Percentiles rank a stretch among this genome's conserved stretches.
phyloP scores from a whole-genome alignment of 2,329 filamentous ascomycete genomes.

The Monosporascus sp. region DNA sequence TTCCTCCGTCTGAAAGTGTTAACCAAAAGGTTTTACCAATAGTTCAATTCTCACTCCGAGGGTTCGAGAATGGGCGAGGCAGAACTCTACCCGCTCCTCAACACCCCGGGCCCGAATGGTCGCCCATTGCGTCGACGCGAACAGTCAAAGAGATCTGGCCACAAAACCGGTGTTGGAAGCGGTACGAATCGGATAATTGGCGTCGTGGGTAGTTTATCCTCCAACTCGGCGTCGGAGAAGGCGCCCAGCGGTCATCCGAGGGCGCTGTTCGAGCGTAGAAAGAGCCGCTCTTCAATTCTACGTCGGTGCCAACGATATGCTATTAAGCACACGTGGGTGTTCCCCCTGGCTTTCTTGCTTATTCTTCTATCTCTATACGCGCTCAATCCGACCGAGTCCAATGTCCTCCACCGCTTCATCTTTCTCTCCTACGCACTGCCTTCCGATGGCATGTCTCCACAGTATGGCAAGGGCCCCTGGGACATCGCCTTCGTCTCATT shows the following conservation, averaged over 20 bases:
- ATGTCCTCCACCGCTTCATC: constrained; percentile 59
- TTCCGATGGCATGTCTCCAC: constrained; percentile 38
- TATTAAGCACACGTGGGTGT: constrained; percentile 29
- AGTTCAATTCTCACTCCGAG: too few relatives aligned
- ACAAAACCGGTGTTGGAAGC: neutral
- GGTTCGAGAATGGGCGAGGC: neutral
- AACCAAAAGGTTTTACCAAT: too few relatives aligned
- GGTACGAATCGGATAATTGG: neutral
- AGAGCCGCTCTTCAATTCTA: constrained; percentile 6
- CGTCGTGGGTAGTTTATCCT: neutral
- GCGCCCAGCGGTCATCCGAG: neutral
- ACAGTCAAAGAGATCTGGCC: neutral
- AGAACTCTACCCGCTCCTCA: neutral
- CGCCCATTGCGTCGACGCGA: neutral
- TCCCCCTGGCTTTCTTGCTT: constrained; percentile 53
- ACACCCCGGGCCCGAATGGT: neutral
- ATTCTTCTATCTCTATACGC: constrained; percentile 54
- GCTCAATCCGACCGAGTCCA: constrained; percentile 58
- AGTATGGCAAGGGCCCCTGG: constrained; percentile 66
- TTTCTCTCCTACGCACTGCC: constrained; percentile 66
- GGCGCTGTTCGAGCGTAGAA: constrained; percentile 2
- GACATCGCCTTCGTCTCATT: constrained; percentile 69
- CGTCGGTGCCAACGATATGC: constrained; percentile 4
- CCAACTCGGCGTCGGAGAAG: too few relatives aligned
- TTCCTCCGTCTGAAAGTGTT: too few relatives aligned